Evolutionary conservation across 441 rosid genomes (phyloP), one percentile per base, ranked within the genome.

Genomic region (Viola pubescens): DNA sequence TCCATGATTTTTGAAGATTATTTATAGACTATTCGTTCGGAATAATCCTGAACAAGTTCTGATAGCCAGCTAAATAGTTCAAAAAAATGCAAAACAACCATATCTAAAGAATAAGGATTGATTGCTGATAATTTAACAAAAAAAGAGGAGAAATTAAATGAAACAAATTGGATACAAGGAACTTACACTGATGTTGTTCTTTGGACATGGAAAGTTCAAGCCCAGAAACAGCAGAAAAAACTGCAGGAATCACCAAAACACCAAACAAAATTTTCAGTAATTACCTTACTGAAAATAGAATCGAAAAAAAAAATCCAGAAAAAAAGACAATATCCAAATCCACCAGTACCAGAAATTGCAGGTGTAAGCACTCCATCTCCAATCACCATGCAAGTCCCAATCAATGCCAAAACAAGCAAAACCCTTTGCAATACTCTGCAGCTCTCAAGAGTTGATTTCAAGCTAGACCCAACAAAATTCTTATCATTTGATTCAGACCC

Each of bases 221-320:
- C 59, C 97, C 97, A 8, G 95, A 87, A 12, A 87, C 95, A 5
- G 97, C 97, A 34, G 97, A 85, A 60, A 87, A 90, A 60, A 90
- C 97, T 90, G 84, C 73, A 78, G 7, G 40, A 41, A 61, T 26
- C 54, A 41, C 6, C 48, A 38, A 72, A 71, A 65, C 43, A 41
- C 57, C 7, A 2, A 43, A 54, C 66, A 48, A 48, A 44, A 48
- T 12, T 42, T 9, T 66, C 64, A 54, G 53, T 61, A 42, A 59
- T 12, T 7, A 57, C 59, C 14, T 14, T 39, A 50, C 43, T 50
- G 40, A 62, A 59, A 47, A 52, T 55, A 7, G 58, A 52, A 48
- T 58, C 38, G 64, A 34, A 12, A 19, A 65, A 43, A 26, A 10
- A 37, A 45, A 47, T 4, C 76, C 79, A 72, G 47, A 45, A 77